A percentile compares a stretch with the other conserved stretches of the same genome.
Evolutionary conservation across 192 early-diverging fungal species (phyloP).

Genomic region (Funneliformis mosseae): DNA sequence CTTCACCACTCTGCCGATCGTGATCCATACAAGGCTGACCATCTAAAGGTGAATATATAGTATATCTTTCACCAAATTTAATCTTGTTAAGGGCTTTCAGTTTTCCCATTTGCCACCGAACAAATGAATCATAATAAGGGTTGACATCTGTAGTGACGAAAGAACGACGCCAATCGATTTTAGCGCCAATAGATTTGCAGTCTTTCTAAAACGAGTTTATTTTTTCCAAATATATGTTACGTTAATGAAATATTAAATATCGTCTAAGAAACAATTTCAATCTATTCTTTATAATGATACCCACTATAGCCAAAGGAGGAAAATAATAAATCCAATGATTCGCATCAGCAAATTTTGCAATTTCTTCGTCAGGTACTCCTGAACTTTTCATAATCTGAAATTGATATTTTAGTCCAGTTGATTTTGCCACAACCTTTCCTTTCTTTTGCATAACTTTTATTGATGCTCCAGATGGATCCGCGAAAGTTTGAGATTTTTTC

Average conservation of each 20-base stretch:
- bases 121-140: constrained; percentile 97
- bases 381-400: constrained; percentile 96
- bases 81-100: constrained; percentile 78
- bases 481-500: background rate
- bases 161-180: constrained; percentile 94
- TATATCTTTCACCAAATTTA: constrained; percentile 95
- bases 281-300: constrained; percentile 29
- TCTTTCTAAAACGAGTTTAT: constrained; percentile 51
- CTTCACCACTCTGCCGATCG: constrained; percentile 93
- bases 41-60: constrained; percentile 94
- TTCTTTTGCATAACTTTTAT: constrained; percentile 73
- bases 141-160: constrained; percentile 99
- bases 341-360: constrained; percentile 90
- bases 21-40: constrained; percentile 99
- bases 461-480: constrained; percentile 40
- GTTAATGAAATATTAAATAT: constrained; percentile 5
- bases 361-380: constrained; percentile 85
- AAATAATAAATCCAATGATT: constrained; percentile 93
- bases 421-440: constrained; percentile 89
- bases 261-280: no score
- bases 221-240: background rate
- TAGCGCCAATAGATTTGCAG: constrained; percentile 72
- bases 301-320: constrained; percentile 80
- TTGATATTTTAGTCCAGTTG: constrained; percentile 82
- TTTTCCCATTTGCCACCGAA: constrained; percentile 97